Evolutionary conservation across 2,329 filamentous ascomycete species (phyloP).

Genomic region (Sphaerostilbella broomeana): DNA sequence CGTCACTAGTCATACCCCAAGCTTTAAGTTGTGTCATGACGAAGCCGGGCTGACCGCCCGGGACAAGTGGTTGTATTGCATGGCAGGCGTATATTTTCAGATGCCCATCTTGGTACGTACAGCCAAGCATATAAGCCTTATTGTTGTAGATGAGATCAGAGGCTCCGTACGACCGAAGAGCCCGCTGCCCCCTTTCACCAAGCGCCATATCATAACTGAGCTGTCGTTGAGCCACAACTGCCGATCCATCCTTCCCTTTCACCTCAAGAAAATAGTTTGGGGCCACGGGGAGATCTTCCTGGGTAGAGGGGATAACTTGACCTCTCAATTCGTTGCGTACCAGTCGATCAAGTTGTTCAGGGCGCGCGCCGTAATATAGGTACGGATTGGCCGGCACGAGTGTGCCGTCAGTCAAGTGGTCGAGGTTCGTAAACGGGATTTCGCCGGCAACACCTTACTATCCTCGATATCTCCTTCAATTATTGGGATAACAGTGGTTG

Average conservation of each 20-base stretch:
- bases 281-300: conserved; percentile 24
- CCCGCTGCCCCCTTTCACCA: conserved; percentile 28
- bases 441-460: conserved; percentile 21
- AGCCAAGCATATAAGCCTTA: conserved; percentile 33
- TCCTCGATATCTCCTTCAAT: conserved; percentile 23
- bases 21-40: conserved; percentile 31
- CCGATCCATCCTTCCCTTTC: conserved; percentile 28
- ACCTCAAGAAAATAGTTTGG: conserved; percentile 35
- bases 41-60: conserved; percentile 22
- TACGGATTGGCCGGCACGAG: conserved; percentile 27
- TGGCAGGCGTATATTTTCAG: conserved; percentile 24
- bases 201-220: conserved; percentile 31
- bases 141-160: conserved; percentile 29
- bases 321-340: conserved; percentile 21
- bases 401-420: conserved; percentile 29
- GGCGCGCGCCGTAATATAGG: conserved; percentile 28
- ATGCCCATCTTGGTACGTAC: conserved; percentile 29
- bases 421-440: conserved; percentile 30
- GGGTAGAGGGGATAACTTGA: conserved; percentile 28
- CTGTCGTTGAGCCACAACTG: conserved; percentile 26
- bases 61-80: neutral
- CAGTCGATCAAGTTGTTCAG: conserved; percentile 23
- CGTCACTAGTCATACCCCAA: conserved; percentile 23
- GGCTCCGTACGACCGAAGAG: conserved; percentile 27
- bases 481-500: conserved; percentile 25